phyloP scores from a whole-genome alignment of 768 basidiomycete genomes.

The Harrya chromipes region DNA sequence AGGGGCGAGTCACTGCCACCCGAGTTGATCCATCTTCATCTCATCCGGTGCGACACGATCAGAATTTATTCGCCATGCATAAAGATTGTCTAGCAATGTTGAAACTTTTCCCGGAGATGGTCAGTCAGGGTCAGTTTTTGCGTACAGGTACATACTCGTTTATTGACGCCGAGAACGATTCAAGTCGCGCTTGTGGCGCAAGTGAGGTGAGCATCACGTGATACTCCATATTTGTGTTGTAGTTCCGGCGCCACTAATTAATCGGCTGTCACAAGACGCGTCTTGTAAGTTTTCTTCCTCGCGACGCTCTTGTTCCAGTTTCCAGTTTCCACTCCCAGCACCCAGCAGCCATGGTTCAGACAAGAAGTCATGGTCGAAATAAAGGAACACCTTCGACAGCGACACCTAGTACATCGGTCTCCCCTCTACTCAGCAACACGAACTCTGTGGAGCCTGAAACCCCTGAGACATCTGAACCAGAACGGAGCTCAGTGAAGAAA shows the following conservation, averaged over 20 bases:
- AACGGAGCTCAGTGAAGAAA: constrained; percentile 8
- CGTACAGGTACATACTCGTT: background rate
- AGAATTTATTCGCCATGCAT: too few species aligned
- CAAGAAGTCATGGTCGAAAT: constrained; percentile 17
- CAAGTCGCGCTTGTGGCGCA: constrained; percentile 28
- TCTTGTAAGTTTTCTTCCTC: constrained; percentile 18
- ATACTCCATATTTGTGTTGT: background rate
- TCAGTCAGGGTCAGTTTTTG: too few species aligned
- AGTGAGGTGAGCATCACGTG: constrained; percentile 22
- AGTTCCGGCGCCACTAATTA: constrained; percentile 27
- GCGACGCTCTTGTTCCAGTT: constrained; percentile 11
- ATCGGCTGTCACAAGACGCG: constrained; percentile 12
- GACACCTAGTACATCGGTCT: constrained; percentile 38
- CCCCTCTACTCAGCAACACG: constrained; percentile 50
- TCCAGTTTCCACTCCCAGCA: background rate
- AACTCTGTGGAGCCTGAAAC: constrained; percentile 47
- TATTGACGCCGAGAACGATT: background rate
- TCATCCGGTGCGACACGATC: too few species aligned
- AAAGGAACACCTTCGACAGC: constrained; percentile 24
- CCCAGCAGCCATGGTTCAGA: constrained; percentile 19
- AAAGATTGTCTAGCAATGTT: too few species aligned
- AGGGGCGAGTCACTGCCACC: too few species aligned
- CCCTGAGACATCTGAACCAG: constrained; percentile 49
- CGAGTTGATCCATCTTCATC: too few species aligned
- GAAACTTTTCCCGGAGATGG: too few species aligned